A percentile compares a stretch with the other conserved stretches of the same genome.
Conservation (phyloP, 208 protist species). For the Crithidia sp. region DNA sequence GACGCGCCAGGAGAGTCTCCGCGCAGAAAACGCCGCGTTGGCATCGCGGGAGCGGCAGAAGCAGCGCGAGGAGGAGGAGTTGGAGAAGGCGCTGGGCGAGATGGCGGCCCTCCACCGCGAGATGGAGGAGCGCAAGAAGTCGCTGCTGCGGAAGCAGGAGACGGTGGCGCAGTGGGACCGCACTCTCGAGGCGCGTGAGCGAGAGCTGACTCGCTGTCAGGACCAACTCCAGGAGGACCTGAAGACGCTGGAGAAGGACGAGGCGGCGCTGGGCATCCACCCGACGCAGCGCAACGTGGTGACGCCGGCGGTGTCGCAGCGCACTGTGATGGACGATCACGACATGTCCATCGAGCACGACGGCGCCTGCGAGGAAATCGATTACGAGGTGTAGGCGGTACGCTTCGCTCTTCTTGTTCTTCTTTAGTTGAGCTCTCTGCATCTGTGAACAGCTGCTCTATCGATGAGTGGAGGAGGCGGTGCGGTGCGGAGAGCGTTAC, state of each 20-base stretch:
- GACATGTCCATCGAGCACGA: slow-evolving; percentile 91
- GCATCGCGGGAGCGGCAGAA: slow-evolving; percentile 50
- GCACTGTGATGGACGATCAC: slow-evolving; percentile 87
- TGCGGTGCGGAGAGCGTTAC: too few species aligned
- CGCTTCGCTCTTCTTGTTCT: too few species aligned
- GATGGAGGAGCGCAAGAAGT: slow-evolving; percentile 66
- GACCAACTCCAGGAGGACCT: slow-evolving; percentile 73
- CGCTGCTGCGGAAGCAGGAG: slow-evolving; percentile 70
- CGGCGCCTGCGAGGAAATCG: slow-evolving; percentile 78
- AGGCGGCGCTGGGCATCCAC: slow-evolving; percentile 61
- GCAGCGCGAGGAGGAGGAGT: slow-evolving; percentile 59
- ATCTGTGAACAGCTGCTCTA: too few species aligned
- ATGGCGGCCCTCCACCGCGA: slow-evolving; percentile 60
- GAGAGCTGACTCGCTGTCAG: slow-evolving; percentile 68
- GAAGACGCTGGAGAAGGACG: slow-evolving; percentile 59
- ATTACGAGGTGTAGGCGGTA: slow-evolving; percentile 50
- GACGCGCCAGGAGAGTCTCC: slow-evolving; percentile 43
- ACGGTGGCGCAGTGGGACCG: slow-evolving; percentile 75
- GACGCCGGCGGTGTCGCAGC: slow-evolving; percentile 68
- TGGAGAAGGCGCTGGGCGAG: slow-evolving; percentile 66
- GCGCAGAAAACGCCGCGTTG: slow-evolving; percentile 48
- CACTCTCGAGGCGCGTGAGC: slow-evolving; percentile 73
- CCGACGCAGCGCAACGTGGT: slow-evolving; percentile 32
- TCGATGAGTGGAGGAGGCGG: too few species aligned
- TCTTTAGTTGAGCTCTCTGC: too few species aligned